Evolutionary conservation across 352 stramenopile genomes (phyloP).

Genomic region (Globisporangium paroecandrum): DNA sequence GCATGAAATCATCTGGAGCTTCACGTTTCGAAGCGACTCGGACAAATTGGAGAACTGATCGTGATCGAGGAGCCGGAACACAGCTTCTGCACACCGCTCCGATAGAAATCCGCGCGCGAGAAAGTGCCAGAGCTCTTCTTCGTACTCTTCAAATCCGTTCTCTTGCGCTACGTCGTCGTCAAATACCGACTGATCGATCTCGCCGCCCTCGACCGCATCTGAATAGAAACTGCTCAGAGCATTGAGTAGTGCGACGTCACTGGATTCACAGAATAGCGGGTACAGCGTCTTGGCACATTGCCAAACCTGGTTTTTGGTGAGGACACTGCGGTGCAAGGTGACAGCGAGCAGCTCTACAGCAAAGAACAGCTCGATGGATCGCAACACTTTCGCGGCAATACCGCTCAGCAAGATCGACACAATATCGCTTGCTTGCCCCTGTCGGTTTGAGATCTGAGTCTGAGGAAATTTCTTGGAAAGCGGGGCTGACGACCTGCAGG

Average conservation of each 20-base stretch:
- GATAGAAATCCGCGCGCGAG: constrained; percentile 43
- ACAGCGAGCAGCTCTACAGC: constrained; percentile 61
- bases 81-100: constrained; percentile 23
- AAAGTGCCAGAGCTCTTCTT: constrained; percentile 48
- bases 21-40: constrained; percentile 13
- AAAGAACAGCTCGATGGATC: constrained; percentile 59
- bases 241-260: constrained; percentile 47
- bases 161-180: constrained; percentile 13
- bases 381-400: constrained; percentile 27
- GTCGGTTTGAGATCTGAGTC: constrained; percentile 19
- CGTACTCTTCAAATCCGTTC: constrained; percentile 15
- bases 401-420: constrained; percentile 38
- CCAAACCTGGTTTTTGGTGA: constrained; percentile 54
- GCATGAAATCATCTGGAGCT: constrained; percentile 54
- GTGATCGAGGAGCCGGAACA: constrained; percentile 52
- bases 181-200: constrained; percentile 37
- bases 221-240: constrained; percentile 59
- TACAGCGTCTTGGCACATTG: constrained; percentile 43
- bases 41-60: constrained; percentile 17
- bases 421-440: constrained; percentile 27
- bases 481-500: constrained; percentile 56
- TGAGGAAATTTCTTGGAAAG: constrained; percentile 54
- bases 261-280: constrained; percentile 30
- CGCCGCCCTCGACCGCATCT: constrained; percentile 53
- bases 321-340: constrained; percentile 48